A percentile compares a stretch with the other conserved stretches of the same genome.
Evolutionary conservation across 495 filamentous ascomycete genomes (phyloP).

Genomic region (Annulohypoxylon nitens): DNA sequence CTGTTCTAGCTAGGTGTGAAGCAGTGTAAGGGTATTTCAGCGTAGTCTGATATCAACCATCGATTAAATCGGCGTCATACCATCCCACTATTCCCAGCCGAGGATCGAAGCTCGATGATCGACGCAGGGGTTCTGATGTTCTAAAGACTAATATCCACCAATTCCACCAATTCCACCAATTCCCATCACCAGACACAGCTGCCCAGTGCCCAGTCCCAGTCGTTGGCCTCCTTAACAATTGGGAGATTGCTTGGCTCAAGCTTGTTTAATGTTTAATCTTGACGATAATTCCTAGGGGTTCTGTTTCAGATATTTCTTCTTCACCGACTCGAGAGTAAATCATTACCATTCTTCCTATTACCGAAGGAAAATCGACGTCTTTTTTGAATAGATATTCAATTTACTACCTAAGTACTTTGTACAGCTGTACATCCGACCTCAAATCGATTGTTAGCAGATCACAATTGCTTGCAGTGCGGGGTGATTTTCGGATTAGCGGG

Average conservation of each 20-base stretch:
- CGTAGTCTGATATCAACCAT: constrained; percentile 17
- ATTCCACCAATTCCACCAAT: constrained; percentile 10
- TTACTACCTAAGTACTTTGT: background rate
- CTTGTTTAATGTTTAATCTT: constrained; percentile 17
- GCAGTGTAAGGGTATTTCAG: too few species aligned
- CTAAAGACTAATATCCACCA: too few species aligned
- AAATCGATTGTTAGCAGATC: background rate
- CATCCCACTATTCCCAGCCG: constrained; percentile 28
- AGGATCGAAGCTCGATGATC: constrained; percentile 39
- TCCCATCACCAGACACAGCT: constrained; percentile 19
- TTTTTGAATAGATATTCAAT: constrained; percentile 7
- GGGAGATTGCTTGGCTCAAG: constrained; percentile 7
- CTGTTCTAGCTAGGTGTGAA: constrained; percentile 15
- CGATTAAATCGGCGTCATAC: constrained; percentile 35
- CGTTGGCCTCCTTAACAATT: background rate
- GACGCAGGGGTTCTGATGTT: constrained; percentile 40
- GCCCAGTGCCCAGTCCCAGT: constrained; percentile 3
- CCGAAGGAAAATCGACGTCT: background rate
- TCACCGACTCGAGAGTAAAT: background rate
- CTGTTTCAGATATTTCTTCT: background rate
- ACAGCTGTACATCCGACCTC: background rate
- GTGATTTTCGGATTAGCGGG: constrained; percentile 3
- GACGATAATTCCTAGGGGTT: constrained; percentile 8
- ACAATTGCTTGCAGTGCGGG: constrained; percentile 4
- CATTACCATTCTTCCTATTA: background rate